phyloP scores from a whole-genome alignment of 1,284 basidiomycete species.

The Leccinum fallax region DNA sequence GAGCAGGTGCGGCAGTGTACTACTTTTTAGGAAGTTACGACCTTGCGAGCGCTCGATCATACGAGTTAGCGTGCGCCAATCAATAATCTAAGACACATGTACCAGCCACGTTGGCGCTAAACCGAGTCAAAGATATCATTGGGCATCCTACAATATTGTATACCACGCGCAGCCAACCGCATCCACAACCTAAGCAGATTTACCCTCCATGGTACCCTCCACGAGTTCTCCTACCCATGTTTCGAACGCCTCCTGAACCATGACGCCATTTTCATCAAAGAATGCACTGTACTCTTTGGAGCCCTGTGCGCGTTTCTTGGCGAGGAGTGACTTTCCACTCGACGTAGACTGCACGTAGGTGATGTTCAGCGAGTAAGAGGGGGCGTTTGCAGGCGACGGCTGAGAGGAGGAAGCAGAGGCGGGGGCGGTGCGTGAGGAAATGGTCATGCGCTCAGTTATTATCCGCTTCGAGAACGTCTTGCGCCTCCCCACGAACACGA shows the following conservation, averaged over 20 bases:
- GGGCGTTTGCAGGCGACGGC: conserved; percentile 40
- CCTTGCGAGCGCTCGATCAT: too few relatives aligned
- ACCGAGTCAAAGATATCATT: conserved; percentile 24
- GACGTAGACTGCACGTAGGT: conserved; percentile 74
- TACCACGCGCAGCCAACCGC: conserved; percentile 8
- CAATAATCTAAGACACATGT: not conserved
- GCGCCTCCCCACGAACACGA: conserved; percentile 80
- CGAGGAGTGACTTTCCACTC: conserved; percentile 74
- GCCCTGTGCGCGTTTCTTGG: conserved; percentile 57
- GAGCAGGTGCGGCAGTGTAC: too few relatives aligned
- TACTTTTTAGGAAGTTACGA: not conserved
- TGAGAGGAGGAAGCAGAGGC: conserved; percentile 33
- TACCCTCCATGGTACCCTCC: conserved; percentile 60
- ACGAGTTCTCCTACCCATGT: conserved; percentile 72
- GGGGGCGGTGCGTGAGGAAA: conserved; percentile 65
- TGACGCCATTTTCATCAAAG: conserved; percentile 70
- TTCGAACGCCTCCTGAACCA: conserved; percentile 73
- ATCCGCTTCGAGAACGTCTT: conserved; percentile 87
- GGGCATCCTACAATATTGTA: conserved; percentile 35
- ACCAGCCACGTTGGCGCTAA: not conserved
- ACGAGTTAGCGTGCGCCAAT: too few relatives aligned
- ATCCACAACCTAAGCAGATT: conserved; percentile 32
- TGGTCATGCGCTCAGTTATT: conserved; percentile 77
- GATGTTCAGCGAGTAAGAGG: conserved; percentile 64
- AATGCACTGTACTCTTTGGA: conserved; percentile 62